Percentiles rank a stretch among this genome's conserved stretches.
These are phyloP conservation scores for Cyanophora paradoxa DNA, from an alignment of 78 protist species.

Conservation along the genomic window DNA sequence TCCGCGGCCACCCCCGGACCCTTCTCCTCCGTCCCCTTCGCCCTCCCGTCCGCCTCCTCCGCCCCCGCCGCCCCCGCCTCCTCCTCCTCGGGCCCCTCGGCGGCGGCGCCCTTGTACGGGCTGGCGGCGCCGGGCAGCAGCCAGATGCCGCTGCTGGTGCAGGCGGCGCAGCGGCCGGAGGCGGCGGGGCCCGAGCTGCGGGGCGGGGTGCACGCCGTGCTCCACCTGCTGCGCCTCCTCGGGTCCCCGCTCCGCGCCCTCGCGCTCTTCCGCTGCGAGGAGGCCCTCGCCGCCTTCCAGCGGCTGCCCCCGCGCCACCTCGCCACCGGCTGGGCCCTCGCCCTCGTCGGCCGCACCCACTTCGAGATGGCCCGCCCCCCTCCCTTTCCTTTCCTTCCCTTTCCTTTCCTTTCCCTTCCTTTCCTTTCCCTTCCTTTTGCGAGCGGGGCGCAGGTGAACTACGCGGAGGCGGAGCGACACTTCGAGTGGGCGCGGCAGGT, in stretches of 20 bases:
- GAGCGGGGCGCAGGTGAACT: no score
- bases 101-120: background rate
- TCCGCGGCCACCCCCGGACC: no score
- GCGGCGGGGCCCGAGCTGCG: background rate
- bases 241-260: background rate
- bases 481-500: conserved; percentile 9
- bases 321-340: conserved; percentile 22
- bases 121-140: background rate
- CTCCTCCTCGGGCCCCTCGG: conserved; percentile 4
- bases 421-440: no score
- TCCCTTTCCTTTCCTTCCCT: no score
- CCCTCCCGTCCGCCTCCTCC: background rate
- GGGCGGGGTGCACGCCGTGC: background rate
- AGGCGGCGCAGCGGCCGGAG: background rate
- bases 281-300: conserved; percentile 10
- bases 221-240: background rate
- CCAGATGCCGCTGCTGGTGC: background rate
- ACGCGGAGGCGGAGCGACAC: conserved; percentile 5
- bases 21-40: no score
- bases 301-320: background rate
- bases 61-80: background rate
- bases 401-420: no score
- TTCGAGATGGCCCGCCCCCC: conserved; percentile 28
- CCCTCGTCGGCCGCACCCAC: conserved; percentile 22
- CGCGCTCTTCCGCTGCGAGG: background rate